These are phyloP conservation scores for Colletotrichum tanaceti DNA, from an alignment of 2,329 filamentous ascomycete species.

Conservation along the genomic window DNA sequence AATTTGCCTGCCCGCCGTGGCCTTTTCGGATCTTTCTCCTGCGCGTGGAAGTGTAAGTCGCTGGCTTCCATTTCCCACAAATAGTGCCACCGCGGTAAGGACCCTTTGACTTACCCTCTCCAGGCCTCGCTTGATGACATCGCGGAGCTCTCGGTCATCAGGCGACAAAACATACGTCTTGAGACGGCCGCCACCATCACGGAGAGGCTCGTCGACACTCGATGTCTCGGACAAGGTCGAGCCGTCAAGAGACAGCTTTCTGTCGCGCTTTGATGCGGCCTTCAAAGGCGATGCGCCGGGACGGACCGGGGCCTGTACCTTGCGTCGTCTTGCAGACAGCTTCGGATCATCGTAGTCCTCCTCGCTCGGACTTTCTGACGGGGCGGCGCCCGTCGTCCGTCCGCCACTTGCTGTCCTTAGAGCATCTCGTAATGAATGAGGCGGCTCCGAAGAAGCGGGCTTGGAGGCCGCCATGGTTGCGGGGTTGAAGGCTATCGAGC, in stretches of 20 bases:
- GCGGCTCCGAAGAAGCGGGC: slow-evolving; percentile 3
- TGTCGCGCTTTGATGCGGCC: slow-evolving; percentile 2
- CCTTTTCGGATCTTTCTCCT: slow-evolving; percentile 37
- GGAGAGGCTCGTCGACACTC: slow-evolving; percentile 35
- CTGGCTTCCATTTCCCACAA: background rate
- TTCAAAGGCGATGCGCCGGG: slow-evolving; percentile 5
- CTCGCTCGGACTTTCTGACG: slow-evolving; percentile 57
- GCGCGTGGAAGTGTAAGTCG: background rate
- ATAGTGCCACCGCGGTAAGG: background rate
- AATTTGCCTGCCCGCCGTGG: slow-evolving; percentile 47
- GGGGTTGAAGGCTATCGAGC: background rate
- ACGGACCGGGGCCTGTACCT: background rate
- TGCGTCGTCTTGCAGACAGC: slow-evolving; percentile 4
- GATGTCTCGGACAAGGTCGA: slow-evolving; percentile 34
- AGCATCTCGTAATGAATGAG: slow-evolving; percentile 43
- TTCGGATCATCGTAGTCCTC: slow-evolving; percentile 57
- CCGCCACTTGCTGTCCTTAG: slow-evolving; percentile 32
- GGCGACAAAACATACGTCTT: slow-evolving; percentile 46
- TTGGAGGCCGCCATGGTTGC: slow-evolving; percentile 7
- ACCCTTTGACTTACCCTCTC: slow-evolving; percentile 26
- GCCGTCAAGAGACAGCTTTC: slow-evolving; percentile 28
- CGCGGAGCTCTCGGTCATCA: slow-evolving; percentile 45
- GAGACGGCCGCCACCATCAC: slow-evolving; percentile 7
- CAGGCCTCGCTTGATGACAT: slow-evolving; percentile 35
- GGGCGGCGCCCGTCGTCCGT: slow-evolving; percentile 23